A percentile compares a stretch with the other conserved stretches of the same genome.
Evolutionary conservation across 768 basidiomycete genomes (phyloP).

Genomic region (Pulveroboletus sp.): DNA sequence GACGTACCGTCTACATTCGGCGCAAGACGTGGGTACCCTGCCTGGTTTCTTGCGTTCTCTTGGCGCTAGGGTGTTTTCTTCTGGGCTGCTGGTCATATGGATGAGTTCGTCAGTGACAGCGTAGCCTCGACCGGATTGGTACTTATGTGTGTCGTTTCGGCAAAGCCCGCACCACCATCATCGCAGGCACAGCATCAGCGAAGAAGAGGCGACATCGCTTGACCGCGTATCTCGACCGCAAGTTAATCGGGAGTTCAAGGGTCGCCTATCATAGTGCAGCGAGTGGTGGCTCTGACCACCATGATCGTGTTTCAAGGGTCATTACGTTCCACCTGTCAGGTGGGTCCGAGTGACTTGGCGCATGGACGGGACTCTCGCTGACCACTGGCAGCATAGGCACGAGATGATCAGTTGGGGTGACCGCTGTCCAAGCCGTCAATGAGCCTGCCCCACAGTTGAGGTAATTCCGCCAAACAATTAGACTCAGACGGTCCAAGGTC

Average conservation of each 20-base stretch:
- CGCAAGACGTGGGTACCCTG: conserved; percentile 41
- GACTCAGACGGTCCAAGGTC: neutral
- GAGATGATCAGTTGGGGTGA: neutral
- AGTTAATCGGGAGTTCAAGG: neutral
- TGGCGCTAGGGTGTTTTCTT: conserved; percentile 12
- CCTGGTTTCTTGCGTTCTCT: conserved; percentile 45
- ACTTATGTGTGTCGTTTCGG: conserved; percentile 1
- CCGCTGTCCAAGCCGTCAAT: neutral
- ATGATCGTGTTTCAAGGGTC: neutral
- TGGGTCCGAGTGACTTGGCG: too few species aligned
- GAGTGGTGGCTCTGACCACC: neutral
- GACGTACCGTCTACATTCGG: conserved; percentile 37
- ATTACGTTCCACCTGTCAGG: neutral
- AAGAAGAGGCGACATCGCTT: neutral
- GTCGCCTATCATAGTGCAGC: neutral
- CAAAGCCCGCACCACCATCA: conserved; percentile 2
- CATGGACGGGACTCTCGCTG: neutral
- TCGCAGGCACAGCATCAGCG: neutral
- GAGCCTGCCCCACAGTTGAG: neutral
- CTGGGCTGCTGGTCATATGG: conserved; percentile 6
- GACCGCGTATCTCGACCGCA: neutral
- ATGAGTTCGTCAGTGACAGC: neutral
- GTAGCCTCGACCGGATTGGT: neutral
- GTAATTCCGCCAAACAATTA: neutral
- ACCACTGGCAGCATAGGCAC: neutral